These are phyloP conservation scores for Cladosporium sp. DNA, from an alignment of 2,329 filamentous ascomycete species.

Conservation along the genomic window DNA sequence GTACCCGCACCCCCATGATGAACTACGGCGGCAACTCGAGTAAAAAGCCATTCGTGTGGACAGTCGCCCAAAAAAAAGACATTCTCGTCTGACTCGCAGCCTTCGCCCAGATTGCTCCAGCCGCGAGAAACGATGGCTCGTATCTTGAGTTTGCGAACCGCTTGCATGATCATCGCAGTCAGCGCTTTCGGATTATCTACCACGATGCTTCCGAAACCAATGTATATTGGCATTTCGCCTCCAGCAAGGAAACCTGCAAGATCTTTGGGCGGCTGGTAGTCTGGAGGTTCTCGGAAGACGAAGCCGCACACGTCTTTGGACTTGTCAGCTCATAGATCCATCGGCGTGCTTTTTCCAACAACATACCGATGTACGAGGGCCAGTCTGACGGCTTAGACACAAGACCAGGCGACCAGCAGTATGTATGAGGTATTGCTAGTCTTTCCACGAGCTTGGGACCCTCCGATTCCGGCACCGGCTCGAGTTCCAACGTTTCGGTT, in stretches of 20 bases:
- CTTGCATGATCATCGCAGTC: conserved; percentile 65
- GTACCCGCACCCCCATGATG: conserved; percentile 57
- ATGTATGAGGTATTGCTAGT: conserved; percentile 69
- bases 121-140: conserved; percentile 50
- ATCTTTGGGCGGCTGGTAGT: conserved; percentile 59
- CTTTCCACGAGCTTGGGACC: conserved; percentile 71
- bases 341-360: no score
- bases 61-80: conserved; percentile 48
- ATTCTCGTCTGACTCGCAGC: conserved; percentile 32
- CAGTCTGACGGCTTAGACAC: conserved; percentile 16
- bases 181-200: conserved; percentile 67
- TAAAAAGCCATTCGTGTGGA: conserved; percentile 54
- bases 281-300: conserved; percentile 58
- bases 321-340: background rate
- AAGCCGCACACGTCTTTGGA: conserved; percentile 61
- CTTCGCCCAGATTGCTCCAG: conserved; percentile 44
- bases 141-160: conserved; percentile 48
- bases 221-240: conserved; percentile 68
- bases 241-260: conserved; percentile 59
- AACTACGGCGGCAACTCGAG: conserved; percentile 48
- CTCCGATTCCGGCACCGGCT: conserved; percentile 68
- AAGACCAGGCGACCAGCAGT: conserved; percentile 45
- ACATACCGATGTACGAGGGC: conserved; percentile 54
- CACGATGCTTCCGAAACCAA: conserved; percentile 76
- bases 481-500: conserved; percentile 62